Base-by-base conservation (phyloP, 2,329 filamentous ascomycete species). In the Exophiala sp. region DNA sequence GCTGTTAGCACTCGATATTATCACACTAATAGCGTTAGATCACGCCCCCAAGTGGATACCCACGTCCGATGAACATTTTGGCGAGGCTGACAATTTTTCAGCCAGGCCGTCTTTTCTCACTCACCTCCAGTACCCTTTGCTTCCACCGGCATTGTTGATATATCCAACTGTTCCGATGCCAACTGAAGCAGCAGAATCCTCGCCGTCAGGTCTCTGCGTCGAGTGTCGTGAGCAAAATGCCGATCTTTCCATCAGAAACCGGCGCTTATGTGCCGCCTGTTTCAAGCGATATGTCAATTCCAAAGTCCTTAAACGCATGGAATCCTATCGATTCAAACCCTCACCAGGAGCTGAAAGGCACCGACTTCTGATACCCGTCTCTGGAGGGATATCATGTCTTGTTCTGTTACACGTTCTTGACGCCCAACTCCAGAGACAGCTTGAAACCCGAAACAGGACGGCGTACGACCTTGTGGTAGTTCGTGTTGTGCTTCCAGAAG, bases 251-350 rank as follows among this genome's bases (percentile, higher is more conserved):
- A 75, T 83, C 50, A 77, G 82, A 51, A 70, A 70, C 14, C 78
- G 83, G 59, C 73, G 73, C 22, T 72, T 84, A 13, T 86, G 82
- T 73, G 70, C 70, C 48, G 70, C 76, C 55, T 97, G 93, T 70
- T 96, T 91, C 69, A 72, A 77, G 50, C 78, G 79, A 61, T 96
- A 89, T 71, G 76, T 95, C 48, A 74, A 79, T 52, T 82, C 80
- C 58, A 97, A 97, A 68, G 77, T 83, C 53, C 78, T 88, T 59
- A 91, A 91, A 68, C 86, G 89, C 41, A 79, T 86, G 72, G 81
- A 84, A 59, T 74, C 75, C 34, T 86, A 83, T 63, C 74, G 78
- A 39, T 73, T 81, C 30, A 59, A 61, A 40, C 64, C 57, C 58
- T 60, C 61, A 43, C 51, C 60, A 7, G 61, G 68, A 18, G 66